phyloP scores from a whole-genome alignment of 768 basidiomycete genomes.

The Boletus eberwhitei region DNA sequence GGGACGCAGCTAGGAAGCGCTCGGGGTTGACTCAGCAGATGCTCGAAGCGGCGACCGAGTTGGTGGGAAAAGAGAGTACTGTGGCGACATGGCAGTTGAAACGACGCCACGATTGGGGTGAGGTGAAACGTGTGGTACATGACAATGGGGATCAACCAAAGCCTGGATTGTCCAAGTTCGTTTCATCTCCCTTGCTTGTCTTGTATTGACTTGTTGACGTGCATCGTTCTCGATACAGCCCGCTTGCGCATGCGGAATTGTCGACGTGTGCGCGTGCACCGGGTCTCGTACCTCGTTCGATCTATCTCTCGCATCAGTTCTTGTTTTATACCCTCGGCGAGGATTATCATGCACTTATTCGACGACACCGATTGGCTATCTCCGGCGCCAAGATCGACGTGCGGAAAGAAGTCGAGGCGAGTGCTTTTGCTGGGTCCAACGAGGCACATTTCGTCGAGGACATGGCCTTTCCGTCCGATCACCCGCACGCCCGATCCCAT shows the following conservation, averaged over 20 bases:
- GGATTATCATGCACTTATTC: constrained; percentile 78
- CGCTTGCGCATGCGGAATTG: constrained; percentile 78
- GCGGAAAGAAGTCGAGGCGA: constrained; percentile 66
- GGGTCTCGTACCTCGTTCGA: constrained; percentile 61
- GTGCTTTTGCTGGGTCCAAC: constrained; percentile 39
- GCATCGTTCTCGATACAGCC: constrained; percentile 20
- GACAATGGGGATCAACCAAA: constrained; percentile 7
- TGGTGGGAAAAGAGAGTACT: constrained; percentile 36
- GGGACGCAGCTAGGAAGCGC: constrained; percentile 26
- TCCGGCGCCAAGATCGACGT: constrained; percentile 62
- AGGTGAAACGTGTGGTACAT: constrained; percentile 39
- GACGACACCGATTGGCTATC: constrained; percentile 58
- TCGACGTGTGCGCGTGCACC: constrained; percentile 64
- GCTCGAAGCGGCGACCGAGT: constrained; percentile 34
- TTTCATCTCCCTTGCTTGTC: not conserved
- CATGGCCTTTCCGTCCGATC: constrained; percentile 9
- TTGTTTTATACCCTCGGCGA: constrained; percentile 72
- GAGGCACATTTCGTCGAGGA: constrained; percentile 26
- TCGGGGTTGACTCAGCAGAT: constrained; percentile 36
- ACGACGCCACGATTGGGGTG: constrained; percentile 49
- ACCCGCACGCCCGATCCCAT: constrained; percentile 1
- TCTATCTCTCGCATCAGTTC: constrained; percentile 87
- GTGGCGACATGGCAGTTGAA: constrained; percentile 68
- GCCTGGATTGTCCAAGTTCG: constrained; percentile 12
- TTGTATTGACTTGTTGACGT: not conserved